Evolutionary conservation across 345 rosid genomes (phyloP).

Genomic region (Gossypium longicalyx): DNA sequence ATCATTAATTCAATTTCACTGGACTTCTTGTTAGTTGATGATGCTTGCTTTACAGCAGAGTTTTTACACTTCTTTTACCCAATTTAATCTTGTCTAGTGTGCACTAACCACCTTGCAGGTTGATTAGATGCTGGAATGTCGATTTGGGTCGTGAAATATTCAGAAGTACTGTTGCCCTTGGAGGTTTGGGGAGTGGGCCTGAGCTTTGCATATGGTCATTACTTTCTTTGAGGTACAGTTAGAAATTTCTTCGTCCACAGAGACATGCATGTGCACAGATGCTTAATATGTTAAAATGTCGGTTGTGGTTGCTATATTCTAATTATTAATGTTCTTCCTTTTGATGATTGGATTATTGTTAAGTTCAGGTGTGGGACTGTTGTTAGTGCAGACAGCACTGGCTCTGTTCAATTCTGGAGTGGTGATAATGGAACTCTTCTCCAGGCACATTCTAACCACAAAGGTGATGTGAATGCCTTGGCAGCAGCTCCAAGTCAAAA

Average conservation of each 20-base stretch:
- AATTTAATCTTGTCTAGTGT: background rate
- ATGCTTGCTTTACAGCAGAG: background rate
- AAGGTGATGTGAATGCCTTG: slow-evolving; percentile 81
- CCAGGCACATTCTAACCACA: slow-evolving; percentile 74
- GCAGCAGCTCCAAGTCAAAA: slow-evolving; percentile 84
- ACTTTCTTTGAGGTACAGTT: slow-evolving; percentile 67
- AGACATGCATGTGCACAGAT: background rate
- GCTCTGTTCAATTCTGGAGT: slow-evolving; percentile 94
- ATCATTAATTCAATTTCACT: background rate
- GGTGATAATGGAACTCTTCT: slow-evolving; percentile 76
- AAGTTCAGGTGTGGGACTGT: slow-evolving; percentile 60
- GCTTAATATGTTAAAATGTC: background rate
- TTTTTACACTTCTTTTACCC: background rate
- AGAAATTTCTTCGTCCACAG: background rate
- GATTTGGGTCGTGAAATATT: slow-evolving; percentile 58
- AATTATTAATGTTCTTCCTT: background rate
- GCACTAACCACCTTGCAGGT: slow-evolving; percentile 40
- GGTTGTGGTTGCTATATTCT: background rate
- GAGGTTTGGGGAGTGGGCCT: slow-evolving; percentile 58
- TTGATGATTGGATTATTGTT: slow-evolving; percentile 21
- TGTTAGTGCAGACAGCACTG: slow-evolving; percentile 88
- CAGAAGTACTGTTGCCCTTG: slow-evolving; percentile 81
- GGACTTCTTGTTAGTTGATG: background rate
- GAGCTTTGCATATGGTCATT: slow-evolving; percentile 86
- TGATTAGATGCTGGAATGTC: slow-evolving; percentile 90